A percentile compares a stretch with the other conserved stretches of the same genome.
These are phyloP conservation scores for Penicillium maclennaniae DNA, from an alignment of 495 filamentous ascomycete species.

Conservation along the genomic window DNA sequence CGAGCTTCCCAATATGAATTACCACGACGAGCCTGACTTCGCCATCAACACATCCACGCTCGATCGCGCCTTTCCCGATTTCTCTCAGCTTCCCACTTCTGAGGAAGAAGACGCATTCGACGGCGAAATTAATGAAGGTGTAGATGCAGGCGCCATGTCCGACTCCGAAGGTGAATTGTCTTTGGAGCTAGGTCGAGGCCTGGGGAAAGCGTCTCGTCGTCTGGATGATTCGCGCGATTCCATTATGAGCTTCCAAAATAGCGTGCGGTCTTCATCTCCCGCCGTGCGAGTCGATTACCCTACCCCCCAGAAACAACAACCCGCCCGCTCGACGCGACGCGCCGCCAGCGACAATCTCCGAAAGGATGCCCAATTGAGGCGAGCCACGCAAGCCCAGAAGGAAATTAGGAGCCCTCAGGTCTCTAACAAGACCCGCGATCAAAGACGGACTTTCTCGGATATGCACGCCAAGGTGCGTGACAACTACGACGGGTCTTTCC, in stretches of 20 bases:
- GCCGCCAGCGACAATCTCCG: conserved; percentile 40
- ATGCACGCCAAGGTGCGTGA: conserved; percentile 54
- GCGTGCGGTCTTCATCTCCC: conserved; percentile 45
- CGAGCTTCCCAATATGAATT: conserved; percentile 37
- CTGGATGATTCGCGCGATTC: conserved; percentile 44
- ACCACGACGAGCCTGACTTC: conserved; percentile 37
- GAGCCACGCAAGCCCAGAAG: conserved; percentile 44
- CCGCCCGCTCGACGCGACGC: conserved; percentile 23
- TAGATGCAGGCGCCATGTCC: conserved; percentile 23
- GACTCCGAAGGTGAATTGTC: conserved; percentile 37
- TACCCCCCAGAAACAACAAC: conserved; percentile 37
- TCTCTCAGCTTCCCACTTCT: conserved; percentile 42
- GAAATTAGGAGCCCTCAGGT: conserved; percentile 40
- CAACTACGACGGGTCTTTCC: conserved; percentile 51
- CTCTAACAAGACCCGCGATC: conserved; percentile 34
- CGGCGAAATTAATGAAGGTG: not conserved
- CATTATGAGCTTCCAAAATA: conserved; percentile 46
- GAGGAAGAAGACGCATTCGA: conserved; percentile 27
- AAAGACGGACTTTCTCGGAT: conserved; percentile 46
- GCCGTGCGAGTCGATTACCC: conserved; percentile 45
- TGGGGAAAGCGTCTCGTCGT: conserved; percentile 30
- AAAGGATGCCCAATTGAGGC: conserved; percentile 44
- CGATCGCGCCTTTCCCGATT: conserved; percentile 61
- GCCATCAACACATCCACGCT: conserved; percentile 61
- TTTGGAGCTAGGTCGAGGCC: conserved; percentile 44